phyloP scores from a whole-genome alignment of 805 yeast genomes.

The Pichia thaimueangensis region DNA sequence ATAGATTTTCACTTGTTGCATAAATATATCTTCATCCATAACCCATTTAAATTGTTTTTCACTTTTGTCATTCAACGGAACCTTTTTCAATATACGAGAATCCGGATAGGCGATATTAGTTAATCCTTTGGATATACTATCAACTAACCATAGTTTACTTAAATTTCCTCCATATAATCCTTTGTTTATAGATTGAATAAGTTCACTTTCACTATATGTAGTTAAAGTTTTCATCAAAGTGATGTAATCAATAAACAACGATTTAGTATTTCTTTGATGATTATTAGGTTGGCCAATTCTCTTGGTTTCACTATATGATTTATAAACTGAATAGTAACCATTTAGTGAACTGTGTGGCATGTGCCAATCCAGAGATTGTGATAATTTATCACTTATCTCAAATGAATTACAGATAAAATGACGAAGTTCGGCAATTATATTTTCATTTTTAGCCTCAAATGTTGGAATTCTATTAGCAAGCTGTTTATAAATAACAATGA shows the following conservation, averaged over 20 bases:
- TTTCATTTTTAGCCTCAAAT: constrained; percentile 19
- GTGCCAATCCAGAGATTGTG: constrained; percentile 25
- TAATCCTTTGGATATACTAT: constrained; percentile 5
- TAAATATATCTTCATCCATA: constrained; percentile 20
- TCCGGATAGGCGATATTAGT: not conserved
- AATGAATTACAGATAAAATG: constrained; percentile 18
- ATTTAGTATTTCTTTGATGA: not conserved
- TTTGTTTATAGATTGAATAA: constrained; percentile 1
- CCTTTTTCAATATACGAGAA: not conserved
- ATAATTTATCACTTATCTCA: constrained; percentile 27
- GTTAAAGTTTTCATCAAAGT: constrained; percentile 2
- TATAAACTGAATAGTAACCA: constrained; percentile 3
- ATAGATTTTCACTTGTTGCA: constrained; percentile 15
- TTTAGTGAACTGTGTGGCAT: constrained; percentile 3
- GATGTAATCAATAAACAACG: not conserved
- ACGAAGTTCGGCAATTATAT: constrained; percentile 14
- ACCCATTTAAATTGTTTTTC: constrained; percentile 23
- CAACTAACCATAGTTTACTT: constrained; percentile 13
- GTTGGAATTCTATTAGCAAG: constrained; percentile 19
- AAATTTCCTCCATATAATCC: not conserved
- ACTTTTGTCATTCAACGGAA: not conserved
- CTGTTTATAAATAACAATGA: constrained; percentile 25
- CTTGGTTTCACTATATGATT: not conserved
- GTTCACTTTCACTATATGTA: not conserved
- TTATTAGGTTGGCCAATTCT: not conserved